These are phyloP conservation scores for Hippophae rhamnoides DNA, from an alignment of 306 rosid species.

Conservation along the genomic window DNA sequence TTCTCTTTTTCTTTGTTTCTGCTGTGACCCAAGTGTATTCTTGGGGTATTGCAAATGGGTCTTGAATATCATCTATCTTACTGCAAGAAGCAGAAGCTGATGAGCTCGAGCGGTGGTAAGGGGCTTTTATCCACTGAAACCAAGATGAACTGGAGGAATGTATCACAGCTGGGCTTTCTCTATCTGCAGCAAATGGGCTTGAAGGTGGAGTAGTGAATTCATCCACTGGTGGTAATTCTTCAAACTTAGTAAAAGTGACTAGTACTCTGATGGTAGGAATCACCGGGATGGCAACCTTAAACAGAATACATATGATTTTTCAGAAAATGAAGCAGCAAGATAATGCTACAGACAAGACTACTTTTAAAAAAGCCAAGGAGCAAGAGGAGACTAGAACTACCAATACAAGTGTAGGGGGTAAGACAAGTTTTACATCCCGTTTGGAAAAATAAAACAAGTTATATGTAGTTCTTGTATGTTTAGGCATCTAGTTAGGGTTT, in stretches of 20 bases:
- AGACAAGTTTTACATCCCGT: too few relatives aligned
- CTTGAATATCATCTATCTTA: conserved; percentile 74
- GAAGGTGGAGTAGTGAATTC: conserved; percentile 85
- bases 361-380: too few relatives aligned
- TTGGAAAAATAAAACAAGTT: too few relatives aligned
- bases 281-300: conserved; percentile 93
- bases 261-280: conserved; percentile 90
- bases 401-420: too few relatives aligned
- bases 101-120: conserved; percentile 58
- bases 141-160: conserved; percentile 56
- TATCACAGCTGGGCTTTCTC: conserved; percentile 50
- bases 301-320: conserved; percentile 6
- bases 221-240: conserved; percentile 71
- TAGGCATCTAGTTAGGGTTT: too few relatives aligned
- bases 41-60: conserved; percentile 73
- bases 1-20: conserved; percentile 73
- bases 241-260: conserved; percentile 85
- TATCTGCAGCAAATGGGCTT: conserved; percentile 55
- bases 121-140: conserved; percentile 97
- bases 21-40: conserved; percentile 85
- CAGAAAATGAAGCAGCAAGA: background rate
- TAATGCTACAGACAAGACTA: background rate
- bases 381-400: too few relatives aligned
- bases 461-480: too few relatives aligned
- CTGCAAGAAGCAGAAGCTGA: conserved; percentile 50